Evolutionary conservation across 176 grass and related monocot species (phyloP), one percentile per base, ranked within the genome.

Genomic region (Cenchrus americanus): DNA sequence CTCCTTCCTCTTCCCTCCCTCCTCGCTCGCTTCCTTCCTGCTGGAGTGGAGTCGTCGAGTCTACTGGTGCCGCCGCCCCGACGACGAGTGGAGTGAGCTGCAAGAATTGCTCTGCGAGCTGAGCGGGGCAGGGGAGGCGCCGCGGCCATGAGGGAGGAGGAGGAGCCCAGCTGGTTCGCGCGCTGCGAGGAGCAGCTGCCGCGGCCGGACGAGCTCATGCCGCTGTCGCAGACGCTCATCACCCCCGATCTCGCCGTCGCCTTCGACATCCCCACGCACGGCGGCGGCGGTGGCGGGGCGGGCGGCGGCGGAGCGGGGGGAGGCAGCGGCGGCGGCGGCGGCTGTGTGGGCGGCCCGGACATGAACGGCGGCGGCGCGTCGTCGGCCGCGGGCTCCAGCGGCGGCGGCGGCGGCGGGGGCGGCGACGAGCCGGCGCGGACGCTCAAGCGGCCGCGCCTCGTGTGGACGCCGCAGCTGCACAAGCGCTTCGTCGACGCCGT

Each of bases 391-490:
- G 94, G 82, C 12, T 89, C 91, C 8, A 91, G 83, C 80, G 94
- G 88, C 79, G 90, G 87, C 2, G 60, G 66, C 17, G 87, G 87
- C 0, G 86, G 91, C 19, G 87, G 49, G 1, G 81, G 6, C 21
- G 88, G 87, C 0, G 94, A 93, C 6, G 94, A 97, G 64, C 94
- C 94, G 24, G 94, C 94, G 6, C 73, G 94, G 62, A 97, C 94
- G 57, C 89, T 97, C 8, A 97, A 97, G 87, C 77, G 94, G 21
- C 94, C 94, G 66, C 86, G 94, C 46, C 91, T 97, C 3, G 94
- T 97, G 58, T 97, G 94, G 94, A 97, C 94, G 69, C 94, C 94
- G 80, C 94, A 94, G 84, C 94, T 97, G 19, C 94, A 97, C 87
- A 97, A 97, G 89, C 81, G 94, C 3, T 97, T 97, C 64, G 94